Evolutionary conservation across 768 basidiomycete genomes (phyloP).

Genomic region (Omphalotus guepiniiformis): DNA sequence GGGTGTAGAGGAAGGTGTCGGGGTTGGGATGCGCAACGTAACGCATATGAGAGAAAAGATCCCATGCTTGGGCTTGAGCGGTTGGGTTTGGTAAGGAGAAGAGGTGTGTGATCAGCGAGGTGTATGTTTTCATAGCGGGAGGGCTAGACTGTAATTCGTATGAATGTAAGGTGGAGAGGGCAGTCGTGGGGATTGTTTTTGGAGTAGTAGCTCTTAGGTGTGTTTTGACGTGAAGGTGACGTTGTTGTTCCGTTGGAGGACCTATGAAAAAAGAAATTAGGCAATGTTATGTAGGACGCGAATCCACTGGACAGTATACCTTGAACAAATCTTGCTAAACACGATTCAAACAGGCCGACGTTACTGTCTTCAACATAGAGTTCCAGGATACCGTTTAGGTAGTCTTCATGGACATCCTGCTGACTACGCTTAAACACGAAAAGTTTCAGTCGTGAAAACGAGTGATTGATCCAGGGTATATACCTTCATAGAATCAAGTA

Average conservation of each 20-base stretch:
- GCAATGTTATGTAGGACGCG: neutral
- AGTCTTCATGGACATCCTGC: constrained; percentile 32
- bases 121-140: constrained; percentile 75
- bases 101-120: constrained; percentile 57
- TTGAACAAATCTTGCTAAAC: constrained; percentile 37
- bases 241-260: constrained; percentile 49
- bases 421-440: constrained; percentile 34
- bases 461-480: neutral
- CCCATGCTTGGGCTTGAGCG: constrained; percentile 82
- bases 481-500: constrained; percentile 55
- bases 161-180: constrained; percentile 62
- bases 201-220: constrained; percentile 49
- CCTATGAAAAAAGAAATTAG: constrained; percentile 17
- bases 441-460: neutral
- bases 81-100: constrained; percentile 45
- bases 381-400: constrained; percentile 44
- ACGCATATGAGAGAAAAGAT: constrained; percentile 94
- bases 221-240: constrained; percentile 69
- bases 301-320: constrained; percentile 27
- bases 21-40: constrained; percentile 89
- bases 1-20: constrained; percentile 63
- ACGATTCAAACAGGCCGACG: constrained; percentile 38
- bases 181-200: constrained; percentile 51
- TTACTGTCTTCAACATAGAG: constrained; percentile 46
- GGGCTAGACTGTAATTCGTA: constrained; percentile 64